Base-by-base conservation (phyloP, 345 rosid genomes). In the Aquilaria yunnanensis region DNA sequence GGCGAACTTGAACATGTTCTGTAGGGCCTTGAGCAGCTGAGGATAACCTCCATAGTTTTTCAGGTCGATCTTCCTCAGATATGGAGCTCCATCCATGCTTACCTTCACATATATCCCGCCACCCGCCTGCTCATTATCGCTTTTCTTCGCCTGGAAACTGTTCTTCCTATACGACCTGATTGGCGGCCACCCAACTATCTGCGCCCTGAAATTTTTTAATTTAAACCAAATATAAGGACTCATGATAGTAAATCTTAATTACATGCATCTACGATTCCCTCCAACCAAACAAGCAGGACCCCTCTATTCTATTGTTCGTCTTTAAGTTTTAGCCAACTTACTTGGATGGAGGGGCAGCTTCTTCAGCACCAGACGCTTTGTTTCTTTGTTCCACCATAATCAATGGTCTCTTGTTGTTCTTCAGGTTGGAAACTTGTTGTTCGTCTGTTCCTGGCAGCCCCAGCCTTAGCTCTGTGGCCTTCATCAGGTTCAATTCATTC, bases 1-100 rank as follows among this genome's bases (percentile, higher is more conserved):
- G 72, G 84, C 81, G 82, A 78, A 67, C 70, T 77, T 83, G 83
- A 89, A 89, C 94, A 89, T 81, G 78, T 73, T 77, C 77, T 89
- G 85, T 7, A 85, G 41, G 48, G 94, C 86, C 63, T 70, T 72
- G 2, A 89, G 77, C 41, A 89, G 81, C 65, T 85, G 83, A 11
- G 67, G 59, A 56, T 89, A 87, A 23, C 80, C 83, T n/a, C 73
- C 53, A 74, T 81, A 85, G 61, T 68, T 70, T 56, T 84, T 86
- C 30, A 89, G 81, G 65, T 89, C 86, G 57, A 89, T 80, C 61
- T 89, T 89, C 60, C 96, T 84, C 1, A 89, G 85, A 53, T 84
- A 89, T 7, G 96, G 96, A 13, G 94, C 91, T 45, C 96, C 93
- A 54, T 86, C 96, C 96, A 86, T 84, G 77, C 97, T 89, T 37